Evolutionary conservation across 306 rosid genomes (phyloP).

Genomic region (Malus asiatica): DNA sequence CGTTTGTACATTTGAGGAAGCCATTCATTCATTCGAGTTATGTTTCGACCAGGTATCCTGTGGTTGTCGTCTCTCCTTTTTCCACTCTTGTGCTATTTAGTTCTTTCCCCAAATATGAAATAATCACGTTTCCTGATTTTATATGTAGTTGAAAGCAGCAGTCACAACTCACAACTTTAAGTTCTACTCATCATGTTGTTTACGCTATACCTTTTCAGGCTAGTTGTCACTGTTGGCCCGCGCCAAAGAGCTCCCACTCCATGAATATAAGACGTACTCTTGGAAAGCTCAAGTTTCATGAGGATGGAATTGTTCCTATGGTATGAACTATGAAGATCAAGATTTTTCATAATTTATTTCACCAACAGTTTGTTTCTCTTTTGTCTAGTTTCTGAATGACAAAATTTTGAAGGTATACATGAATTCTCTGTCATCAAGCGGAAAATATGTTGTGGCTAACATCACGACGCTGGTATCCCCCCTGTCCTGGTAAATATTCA

Average conservation of each 20-base stretch:
- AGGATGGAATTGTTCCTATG: conserved; percentile 46
- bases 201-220: conserved; percentile 38
- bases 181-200: conserved; percentile 4
- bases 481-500: conserved; percentile 48
- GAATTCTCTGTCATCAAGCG: conserved; percentile 36
- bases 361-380: not conserved
- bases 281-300: conserved; percentile 45
- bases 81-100: not conserved
- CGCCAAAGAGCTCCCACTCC: conserved; percentile 25
- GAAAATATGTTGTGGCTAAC: conserved; percentile 37
- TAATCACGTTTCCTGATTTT: not conserved
- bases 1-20: conserved; percentile 54
- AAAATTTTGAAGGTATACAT: conserved; percentile 54
- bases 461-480: conserved; percentile 75
- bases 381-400: conserved; percentile 5
- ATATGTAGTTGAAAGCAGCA: not conserved
- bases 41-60: conserved; percentile 65
- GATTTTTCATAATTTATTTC: not conserved
- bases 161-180: not conserved
- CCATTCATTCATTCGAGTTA: conserved; percentile 44
- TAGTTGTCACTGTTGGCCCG: conserved; percentile 33
- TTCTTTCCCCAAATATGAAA: not conserved
- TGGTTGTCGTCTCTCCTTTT: conserved; percentile 5
- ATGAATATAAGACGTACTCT: conserved; percentile 39
- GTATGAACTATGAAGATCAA: conserved; percentile 27